Evolutionary conservation across 768 basidiomycete species (phyloP), one percentile per base, ranked within the genome.

Genomic region (Tephrocybe rancida): DNA sequence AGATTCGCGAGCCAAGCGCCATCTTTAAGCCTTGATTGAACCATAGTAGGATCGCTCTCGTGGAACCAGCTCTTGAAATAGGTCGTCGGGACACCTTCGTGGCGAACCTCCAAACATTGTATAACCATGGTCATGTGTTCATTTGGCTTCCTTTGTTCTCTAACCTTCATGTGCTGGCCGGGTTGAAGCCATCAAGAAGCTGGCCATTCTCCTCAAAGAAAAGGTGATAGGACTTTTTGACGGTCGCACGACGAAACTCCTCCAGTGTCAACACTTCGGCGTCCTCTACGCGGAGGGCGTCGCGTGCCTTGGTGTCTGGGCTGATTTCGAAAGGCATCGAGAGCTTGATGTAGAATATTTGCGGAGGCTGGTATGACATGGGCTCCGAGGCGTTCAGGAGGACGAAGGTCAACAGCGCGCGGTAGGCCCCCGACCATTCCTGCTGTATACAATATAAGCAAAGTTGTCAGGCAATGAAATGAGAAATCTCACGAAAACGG

Each of bases 161-260:
- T 39, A 5, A 6, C 25, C 19, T 44, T 30, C 19, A 54, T 42
- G 16, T 48, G 47, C 1, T 43, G 32, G n/a, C n/a, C n/a, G n/a
- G n/a, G 27, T 48, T 54, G 18, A 48, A 54, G 10, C 41, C 42
- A 22, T 54, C 53, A 4, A 54, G 16, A 10, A 54, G 41, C 25
- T 44, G 53, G 9, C 53, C 53, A 7, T 54, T 54, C 47, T 48
- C 41, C 6, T 22, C 47, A 25, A 42, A 54, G 24, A 19, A 54
- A 4, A 54, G 21, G 2, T 41, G 39, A 44, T 54, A 47, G 13
- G 53, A 54, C 21, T 54, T 54, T 5, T 43, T 54, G 11, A 54
- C 53, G 26, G 53, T 54, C 16, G 53, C 53, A 18, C 53, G 53
- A 16, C 53, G 47, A 19, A 54, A 54, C 39, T 54, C 53, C 13